Evolutionary conservation across 1,284 basidiomycete species (phyloP).

Genomic region (Grifola frondosa): DNA sequence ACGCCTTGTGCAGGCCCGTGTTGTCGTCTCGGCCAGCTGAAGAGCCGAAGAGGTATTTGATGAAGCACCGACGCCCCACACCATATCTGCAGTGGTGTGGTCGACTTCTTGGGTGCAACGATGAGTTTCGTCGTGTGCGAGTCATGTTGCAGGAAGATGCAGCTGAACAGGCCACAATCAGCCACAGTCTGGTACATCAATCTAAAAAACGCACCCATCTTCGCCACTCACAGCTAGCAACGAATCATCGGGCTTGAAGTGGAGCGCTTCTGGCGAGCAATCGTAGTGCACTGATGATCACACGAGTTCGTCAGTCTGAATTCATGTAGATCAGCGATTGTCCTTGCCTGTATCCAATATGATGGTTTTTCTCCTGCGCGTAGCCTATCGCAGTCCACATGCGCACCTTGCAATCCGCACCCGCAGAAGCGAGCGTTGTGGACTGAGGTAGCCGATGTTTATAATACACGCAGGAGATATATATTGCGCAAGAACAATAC

Average conservation of each 20-base stretch:
- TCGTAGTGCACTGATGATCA: neutral
- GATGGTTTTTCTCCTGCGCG: neutral
- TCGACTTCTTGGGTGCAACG: neutral
- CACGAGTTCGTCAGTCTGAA: neutral
- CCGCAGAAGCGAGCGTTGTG: slow-evolving; percentile 22
- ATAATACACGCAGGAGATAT: neutral
- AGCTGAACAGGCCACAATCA: slow-evolving; percentile 1
- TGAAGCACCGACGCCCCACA: slow-evolving; percentile 51
- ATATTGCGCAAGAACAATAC: slow-evolving; percentile 11
- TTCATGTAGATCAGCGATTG: neutral
- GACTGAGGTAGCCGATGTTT: slow-evolving; percentile 10
- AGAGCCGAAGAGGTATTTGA: slow-evolving; percentile 52
- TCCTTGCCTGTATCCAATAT: slow-evolving; percentile 6
- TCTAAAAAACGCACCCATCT: slow-evolving; percentile 18
- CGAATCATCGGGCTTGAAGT: slow-evolving; percentile 18
- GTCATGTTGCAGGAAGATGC: slow-evolving; percentile 12
- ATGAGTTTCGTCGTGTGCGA: neutral
- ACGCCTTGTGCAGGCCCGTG: slow-evolving; percentile 50
- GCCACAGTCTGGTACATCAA: no score
- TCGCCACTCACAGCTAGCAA: slow-evolving; percentile 21
- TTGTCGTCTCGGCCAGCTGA: slow-evolving; percentile 45
- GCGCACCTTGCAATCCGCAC: slow-evolving; percentile 18
- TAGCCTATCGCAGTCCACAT: slow-evolving; percentile 20
- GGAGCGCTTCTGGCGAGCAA: slow-evolving; percentile 16
- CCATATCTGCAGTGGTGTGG: slow-evolving; percentile 33